Base-by-base conservation (phyloP, 2,329 filamentous ascomycete genomes). In the Nemania serpens region DNA sequence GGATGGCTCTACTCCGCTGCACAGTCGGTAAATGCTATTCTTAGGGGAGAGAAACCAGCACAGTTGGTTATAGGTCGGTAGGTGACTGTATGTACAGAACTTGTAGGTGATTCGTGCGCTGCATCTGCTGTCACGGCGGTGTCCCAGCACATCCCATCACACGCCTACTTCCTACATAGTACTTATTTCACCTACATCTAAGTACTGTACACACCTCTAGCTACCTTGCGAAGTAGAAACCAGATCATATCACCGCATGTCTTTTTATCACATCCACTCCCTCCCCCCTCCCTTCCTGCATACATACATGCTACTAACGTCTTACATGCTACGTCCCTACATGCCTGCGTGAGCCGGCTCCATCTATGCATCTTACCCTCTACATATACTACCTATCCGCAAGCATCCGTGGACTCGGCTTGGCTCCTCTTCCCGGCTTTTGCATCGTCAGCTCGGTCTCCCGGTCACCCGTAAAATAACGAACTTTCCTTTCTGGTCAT, bases 321-420 rank as follows among this genome's bases (percentile, higher is more conserved):
- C 22, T 17, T 18, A 34, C 45, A 48, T 34, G 11, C 43, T 34
- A 33, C 25, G 22, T 34, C 11, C 45, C 47, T 50, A 10, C 68
- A 70, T 69, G 25, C 25, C 25, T 29, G 25, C 25, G 25, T 29
- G 25, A 29, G 7, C 25, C 25, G 25, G 25, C 25, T 29, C 25
- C 7, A 29, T 29, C 25, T 29, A 33, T 25, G 41, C 20, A 52
- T 33, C 17, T 43, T 11, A 29, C 25, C 25, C 25, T 29, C 25
- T 71, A 73, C 71, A 72, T 73, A 73, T 74, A 74, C 70, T 59
- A 33, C 41, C 13, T 46, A 57, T 66, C 70, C 62, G 67, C 70
- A 63, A 42, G 59, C 59, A 68, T 65, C 70, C 70, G 70, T 62
- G 58, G 58, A 62, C 63, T 68, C 59, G 65, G 61, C 68, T 65